These are phyloP conservation scores for Raddia guianensis DNA, from an alignment of 176 grass and related monocot genomes.

Conservation along the genomic window DNA sequence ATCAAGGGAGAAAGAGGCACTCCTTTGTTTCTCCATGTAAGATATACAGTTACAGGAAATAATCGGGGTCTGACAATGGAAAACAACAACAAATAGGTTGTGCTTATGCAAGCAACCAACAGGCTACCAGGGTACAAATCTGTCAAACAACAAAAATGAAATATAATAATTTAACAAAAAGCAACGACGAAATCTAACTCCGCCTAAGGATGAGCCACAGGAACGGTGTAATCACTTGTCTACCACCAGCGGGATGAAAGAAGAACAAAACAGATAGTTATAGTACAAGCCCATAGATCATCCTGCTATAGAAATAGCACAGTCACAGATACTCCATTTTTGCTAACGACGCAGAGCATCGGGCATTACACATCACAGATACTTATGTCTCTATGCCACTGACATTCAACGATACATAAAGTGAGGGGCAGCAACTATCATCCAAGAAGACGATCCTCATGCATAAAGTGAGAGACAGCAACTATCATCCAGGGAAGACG, in stretches of 20 bases:
- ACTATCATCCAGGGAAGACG: constrained; percentile 37
- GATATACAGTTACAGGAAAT: not conserved
- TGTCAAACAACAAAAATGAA: not conserved
- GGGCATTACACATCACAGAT: constrained; percentile 17
- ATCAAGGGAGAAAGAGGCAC: not conserved
- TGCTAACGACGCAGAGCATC: not conserved
- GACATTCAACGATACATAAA: constrained; percentile 13
- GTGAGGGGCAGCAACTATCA: constrained; percentile 29
- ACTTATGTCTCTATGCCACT: constrained; percentile 11
- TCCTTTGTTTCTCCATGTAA: not conserved
- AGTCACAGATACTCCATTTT: not conserved
- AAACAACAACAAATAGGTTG: not conserved
- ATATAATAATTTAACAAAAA: not conserved
- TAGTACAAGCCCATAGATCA: constrained; percentile 2
- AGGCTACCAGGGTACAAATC: not conserved
- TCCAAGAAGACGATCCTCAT: constrained; percentile 27
- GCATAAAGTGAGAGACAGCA: constrained; percentile 17
- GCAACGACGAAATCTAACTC: not conserved
- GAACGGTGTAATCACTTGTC: constrained; percentile 1
- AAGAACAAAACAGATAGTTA: not conserved
- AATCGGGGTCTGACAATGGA: not conserved
- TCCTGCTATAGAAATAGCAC: constrained; percentile 1
- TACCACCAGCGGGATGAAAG: not conserved
- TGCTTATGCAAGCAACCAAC: not conserved
- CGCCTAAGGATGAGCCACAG: not conserved